Percentiles rank a stretch among this genome's conserved stretches.
Conservation (phyloP, 2,329 filamentous ascomycete species). For the Ophiocordyceps camponoti-leonardi region DNA sequence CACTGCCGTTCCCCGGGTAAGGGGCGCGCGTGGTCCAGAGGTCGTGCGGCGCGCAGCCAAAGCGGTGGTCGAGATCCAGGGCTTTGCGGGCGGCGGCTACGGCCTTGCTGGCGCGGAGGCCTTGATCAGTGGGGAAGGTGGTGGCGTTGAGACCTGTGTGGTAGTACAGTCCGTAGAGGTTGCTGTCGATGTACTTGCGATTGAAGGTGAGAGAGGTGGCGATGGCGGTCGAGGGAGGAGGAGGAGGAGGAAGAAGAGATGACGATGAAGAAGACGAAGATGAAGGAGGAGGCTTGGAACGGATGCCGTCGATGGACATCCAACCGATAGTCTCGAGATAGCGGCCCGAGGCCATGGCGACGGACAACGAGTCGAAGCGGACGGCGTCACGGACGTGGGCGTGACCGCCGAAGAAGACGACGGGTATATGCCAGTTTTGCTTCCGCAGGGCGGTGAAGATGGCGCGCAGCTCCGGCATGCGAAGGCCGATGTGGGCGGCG, state of each 20-base stretch:
- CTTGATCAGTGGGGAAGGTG: conserved; percentile 61
- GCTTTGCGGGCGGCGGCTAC: conserved; percentile 54
- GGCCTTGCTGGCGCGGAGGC: conserved; percentile 50
- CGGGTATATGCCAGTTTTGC: conserved; percentile 63
- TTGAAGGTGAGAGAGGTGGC: conserved; percentile 40
- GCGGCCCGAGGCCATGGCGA: conserved; percentile 70
- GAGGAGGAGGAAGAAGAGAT: conserved; percentile 4
- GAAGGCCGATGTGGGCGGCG: conserved; percentile 67
- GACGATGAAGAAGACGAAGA: conserved; percentile 2
- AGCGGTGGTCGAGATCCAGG: conserved; percentile 54
- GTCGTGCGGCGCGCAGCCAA: conserved; percentile 68
- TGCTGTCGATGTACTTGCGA: conserved; percentile 85
- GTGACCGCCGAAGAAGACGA: conserved; percentile 85
- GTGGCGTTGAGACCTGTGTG: conserved; percentile 58
- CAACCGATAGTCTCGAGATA: conserved; percentile 95
- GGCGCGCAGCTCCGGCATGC: conserved; percentile 60
- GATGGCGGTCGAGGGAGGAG: conserved; percentile 4
- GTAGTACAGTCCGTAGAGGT: conserved; percentile 66
- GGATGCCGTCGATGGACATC: conserved; percentile 61
- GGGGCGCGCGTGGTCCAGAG: conserved; percentile 68
- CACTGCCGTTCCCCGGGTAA: conserved; percentile 56
- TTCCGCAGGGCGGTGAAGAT: conserved; percentile 66
- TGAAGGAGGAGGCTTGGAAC: conserved; percentile 12
- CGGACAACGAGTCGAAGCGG: conserved; percentile 60
- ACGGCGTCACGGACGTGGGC: conserved; percentile 75